Evolutionary conservation across 345 rosid genomes (phyloP).

Genomic region (Xanthoceras sorbifolium): DNA sequence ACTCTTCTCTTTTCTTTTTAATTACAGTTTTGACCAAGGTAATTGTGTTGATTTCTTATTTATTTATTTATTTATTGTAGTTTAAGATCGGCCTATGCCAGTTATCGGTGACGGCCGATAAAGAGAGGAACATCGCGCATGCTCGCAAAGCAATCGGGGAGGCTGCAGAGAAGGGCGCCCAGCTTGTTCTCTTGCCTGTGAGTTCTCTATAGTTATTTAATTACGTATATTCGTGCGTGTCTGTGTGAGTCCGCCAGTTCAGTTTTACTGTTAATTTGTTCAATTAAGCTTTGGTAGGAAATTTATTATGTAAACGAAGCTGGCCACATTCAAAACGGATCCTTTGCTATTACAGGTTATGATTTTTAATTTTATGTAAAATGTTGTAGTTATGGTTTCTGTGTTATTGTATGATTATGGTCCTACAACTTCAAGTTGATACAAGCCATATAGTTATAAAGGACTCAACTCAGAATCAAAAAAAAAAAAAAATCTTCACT

Average conservation of each 20-base stretch:
- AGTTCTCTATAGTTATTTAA: conserved; percentile 22
- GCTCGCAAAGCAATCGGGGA: conserved; percentile 68
- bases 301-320: not conserved
- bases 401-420: too few relatives aligned
- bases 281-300: not conserved
- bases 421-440: too few relatives aligned
- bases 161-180: conserved; percentile 74
- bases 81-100: conserved; percentile 89
- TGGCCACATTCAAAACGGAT: not conserved
- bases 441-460: too few relatives aligned
- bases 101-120: conserved; percentile 69
- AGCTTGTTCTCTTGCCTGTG: conserved; percentile 83
- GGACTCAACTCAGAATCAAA: not conserved
- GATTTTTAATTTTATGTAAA: too few relatives aligned
- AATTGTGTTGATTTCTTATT: conserved; percentile 9
- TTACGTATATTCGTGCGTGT: not conserved
- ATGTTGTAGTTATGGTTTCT: not conserved
- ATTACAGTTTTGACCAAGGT: not conserved
- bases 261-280: not conserved
- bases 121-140: conserved; percentile 72
- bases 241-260: too few relatives aligned
- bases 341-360: too few relatives aligned
- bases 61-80: conserved; percentile 33
- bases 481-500: not conserved
- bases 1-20: not conserved